Conservation (phyloP, 768 basidiomycete genomes). For the Auricularia auricula-judae region DNA sequence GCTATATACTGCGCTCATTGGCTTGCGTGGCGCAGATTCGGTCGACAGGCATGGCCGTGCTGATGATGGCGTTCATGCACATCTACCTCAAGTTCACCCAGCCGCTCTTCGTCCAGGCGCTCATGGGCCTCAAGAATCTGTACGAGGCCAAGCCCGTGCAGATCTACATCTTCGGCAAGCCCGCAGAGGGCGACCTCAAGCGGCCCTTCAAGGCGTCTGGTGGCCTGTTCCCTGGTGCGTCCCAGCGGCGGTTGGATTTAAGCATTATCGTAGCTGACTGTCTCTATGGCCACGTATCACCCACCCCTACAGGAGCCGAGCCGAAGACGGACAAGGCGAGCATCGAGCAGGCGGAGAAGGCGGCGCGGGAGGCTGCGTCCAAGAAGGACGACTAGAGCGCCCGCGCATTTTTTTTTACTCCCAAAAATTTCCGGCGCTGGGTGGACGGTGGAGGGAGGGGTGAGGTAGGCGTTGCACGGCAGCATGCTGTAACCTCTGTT, state of each 20-base stretch:
- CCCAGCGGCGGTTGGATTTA: not conserved
- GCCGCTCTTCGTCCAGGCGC: slow-evolving; percentile 87
- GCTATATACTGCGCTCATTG: not conserved
- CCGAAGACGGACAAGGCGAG: slow-evolving; percentile 79
- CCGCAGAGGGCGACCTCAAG: slow-evolving; percentile 77
- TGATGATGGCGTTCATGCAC: slow-evolving; percentile 90
- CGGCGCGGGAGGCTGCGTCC: slow-evolving; percentile 70
- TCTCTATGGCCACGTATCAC: no score
- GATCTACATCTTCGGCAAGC: slow-evolving; percentile 71
- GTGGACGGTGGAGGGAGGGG: no score
- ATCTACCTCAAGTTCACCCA: slow-evolving; percentile 92
- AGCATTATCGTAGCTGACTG: no score
- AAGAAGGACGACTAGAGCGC: slow-evolving; percentile 63
- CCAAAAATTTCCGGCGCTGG: not conserved
- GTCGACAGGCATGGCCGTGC: slow-evolving; percentile 59
- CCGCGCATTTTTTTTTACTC: not conserved
- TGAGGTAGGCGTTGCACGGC: not conserved
- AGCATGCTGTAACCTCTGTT: not conserved
- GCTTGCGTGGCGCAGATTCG: slow-evolving; percentile 34
- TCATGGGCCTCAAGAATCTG: slow-evolving; percentile 89
- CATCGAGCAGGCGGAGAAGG: slow-evolving; percentile 85
- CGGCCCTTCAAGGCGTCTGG: slow-evolving; percentile 73
- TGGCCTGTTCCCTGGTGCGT: slow-evolving; percentile 62
- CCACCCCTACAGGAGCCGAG: slow-evolving; percentile 29
- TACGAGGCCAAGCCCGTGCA: slow-evolving; percentile 79